phyloP scores from a whole-genome alignment of 768 basidiomycete species.

The Rickenella mellea region DNA sequence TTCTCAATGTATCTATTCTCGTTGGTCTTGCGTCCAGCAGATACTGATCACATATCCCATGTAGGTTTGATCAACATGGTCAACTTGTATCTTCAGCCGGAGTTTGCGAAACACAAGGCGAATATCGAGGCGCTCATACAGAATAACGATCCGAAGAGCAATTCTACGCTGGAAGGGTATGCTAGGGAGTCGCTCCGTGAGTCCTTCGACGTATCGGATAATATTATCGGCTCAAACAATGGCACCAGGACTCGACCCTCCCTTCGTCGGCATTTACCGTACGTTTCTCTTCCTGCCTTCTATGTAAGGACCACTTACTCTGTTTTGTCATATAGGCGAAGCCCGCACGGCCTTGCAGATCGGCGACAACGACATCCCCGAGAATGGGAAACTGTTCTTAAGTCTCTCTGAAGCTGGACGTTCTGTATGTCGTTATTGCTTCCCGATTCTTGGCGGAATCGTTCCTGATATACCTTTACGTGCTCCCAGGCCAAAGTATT shows the following conservation, averaged over 20 bases:
- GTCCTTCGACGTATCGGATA: constrained; percentile 19
- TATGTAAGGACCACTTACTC: background rate
- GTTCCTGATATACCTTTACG: background rate
- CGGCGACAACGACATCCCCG: constrained; percentile 29
- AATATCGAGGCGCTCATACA: constrained; percentile 12
- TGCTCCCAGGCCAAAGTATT: constrained; percentile 38
- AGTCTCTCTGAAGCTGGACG: constrained; percentile 46
- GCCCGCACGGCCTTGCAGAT: constrained; percentile 36
- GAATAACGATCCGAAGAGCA: constrained; percentile 28
- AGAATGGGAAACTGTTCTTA: constrained; percentile 51
- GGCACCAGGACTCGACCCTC: constrained; percentile 55
- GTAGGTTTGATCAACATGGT: constrained; percentile 57
- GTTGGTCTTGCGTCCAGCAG: no score
- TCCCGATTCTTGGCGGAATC: background rate
- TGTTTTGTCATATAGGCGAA: constrained; percentile 25
- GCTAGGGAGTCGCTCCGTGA: constrained; percentile 62
- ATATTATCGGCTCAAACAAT: constrained; percentile 3
- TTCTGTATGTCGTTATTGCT: constrained; percentile 35
- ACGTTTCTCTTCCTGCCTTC: constrained; percentile 14
- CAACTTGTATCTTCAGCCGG: constrained; percentile 57
- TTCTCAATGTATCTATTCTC: constrained; percentile 43
- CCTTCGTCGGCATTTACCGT: constrained; percentile 65
- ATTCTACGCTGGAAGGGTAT: constrained; percentile 40
- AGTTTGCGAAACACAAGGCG: constrained; percentile 26
- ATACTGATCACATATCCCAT: no score